phyloP scores from a whole-genome alignment of 164 flowering plant species.

The Umbellularia californica region DNA sequence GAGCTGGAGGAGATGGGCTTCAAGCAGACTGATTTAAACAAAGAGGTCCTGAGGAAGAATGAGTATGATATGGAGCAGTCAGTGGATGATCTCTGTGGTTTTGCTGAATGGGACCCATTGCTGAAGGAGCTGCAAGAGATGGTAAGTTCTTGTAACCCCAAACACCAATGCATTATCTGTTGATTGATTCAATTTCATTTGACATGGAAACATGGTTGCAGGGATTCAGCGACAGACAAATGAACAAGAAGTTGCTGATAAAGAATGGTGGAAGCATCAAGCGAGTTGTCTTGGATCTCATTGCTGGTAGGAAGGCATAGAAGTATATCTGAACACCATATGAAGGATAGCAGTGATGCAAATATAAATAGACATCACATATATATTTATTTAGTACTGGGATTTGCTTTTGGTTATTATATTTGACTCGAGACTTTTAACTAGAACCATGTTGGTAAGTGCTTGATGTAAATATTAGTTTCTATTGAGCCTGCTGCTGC shows the following conservation, averaged over 20 bases:
- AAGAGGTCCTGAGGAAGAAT: conserved; percentile 57
- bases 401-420: neutral
- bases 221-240: conserved; percentile 72
- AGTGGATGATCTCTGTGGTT: conserved; percentile 39
- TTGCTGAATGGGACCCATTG: conserved; percentile 76
- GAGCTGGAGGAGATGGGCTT: conserved; percentile 87
- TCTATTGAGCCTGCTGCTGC: too few relatives aligned
- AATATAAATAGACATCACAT: neutral
- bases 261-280: conserved; percentile 90
- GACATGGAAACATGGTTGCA: conserved; percentile 24
- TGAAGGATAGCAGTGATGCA: neutral
- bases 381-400: neutral
- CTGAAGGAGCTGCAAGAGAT: conserved; percentile 81
- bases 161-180: neutral
- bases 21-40: conserved; percentile 66
- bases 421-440: too few relatives aligned
- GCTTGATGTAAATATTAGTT: too few relatives aligned
- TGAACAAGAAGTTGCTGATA: conserved; percentile 62
- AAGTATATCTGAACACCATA: neutral
- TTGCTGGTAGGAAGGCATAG: conserved; percentile 49
- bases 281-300: conserved; percentile 85
- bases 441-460: too few relatives aligned
- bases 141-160: conserved; percentile 31
- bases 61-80: conserved; percentile 62
- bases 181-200: neutral